Percentiles rank a stretch among this genome's conserved stretches.
phyloP scores from a whole-genome alignment of 23 red algal genomes.

The Pyropia yezoensis region DNA sequence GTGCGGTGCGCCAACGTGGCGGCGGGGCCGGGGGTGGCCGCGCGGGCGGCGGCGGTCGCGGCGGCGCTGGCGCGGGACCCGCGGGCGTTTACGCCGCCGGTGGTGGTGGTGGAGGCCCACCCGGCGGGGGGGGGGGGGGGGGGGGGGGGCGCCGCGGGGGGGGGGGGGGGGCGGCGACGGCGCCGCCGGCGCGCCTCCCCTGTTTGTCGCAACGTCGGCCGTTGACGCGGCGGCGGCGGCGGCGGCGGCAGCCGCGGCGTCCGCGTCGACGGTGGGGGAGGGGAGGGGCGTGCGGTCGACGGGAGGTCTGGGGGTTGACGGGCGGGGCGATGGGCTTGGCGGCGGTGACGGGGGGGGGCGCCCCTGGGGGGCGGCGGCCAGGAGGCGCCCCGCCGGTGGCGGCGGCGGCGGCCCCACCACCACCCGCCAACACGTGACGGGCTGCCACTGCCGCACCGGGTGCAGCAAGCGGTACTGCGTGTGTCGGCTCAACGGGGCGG shows the following conservation, averaged over 20 bases:
- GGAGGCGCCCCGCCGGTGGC: too few species aligned
- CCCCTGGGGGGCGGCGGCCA: too few species aligned
- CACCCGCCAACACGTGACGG: constrained; percentile 11
- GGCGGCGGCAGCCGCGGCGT: too few species aligned
- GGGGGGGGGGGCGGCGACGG: too few species aligned
- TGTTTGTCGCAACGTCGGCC: too few species aligned
- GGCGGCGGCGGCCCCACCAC: too few species aligned
- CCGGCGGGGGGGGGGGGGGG: constrained; percentile 5
- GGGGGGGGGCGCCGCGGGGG: constrained; percentile 10
- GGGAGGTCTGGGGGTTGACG: too few species aligned
- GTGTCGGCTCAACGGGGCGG: constrained; percentile 6
- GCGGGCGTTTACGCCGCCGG: constrained; percentile 34
- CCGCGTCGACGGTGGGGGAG: too few species aligned
- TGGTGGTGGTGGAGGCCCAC: background rate
- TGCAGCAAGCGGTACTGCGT: constrained; percentile 60
- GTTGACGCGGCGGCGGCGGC: too few species aligned
- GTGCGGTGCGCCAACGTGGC: constrained; percentile 28
- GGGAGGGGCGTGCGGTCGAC: too few species aligned
- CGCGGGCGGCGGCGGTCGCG: constrained; percentile 15
- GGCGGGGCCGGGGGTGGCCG: background rate
- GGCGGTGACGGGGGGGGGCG: background rate
- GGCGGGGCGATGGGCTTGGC: too few species aligned
- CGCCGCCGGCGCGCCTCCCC: too few species aligned
- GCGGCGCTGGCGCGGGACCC: constrained; percentile 40
- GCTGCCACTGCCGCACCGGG: constrained; percentile 52